A percentile compares a stretch with the other conserved stretches of the same genome.
Evolutionary conservation across 2,329 filamentous ascomycete species (phyloP).

Genomic region (Penicillium vulpinum): DNA sequence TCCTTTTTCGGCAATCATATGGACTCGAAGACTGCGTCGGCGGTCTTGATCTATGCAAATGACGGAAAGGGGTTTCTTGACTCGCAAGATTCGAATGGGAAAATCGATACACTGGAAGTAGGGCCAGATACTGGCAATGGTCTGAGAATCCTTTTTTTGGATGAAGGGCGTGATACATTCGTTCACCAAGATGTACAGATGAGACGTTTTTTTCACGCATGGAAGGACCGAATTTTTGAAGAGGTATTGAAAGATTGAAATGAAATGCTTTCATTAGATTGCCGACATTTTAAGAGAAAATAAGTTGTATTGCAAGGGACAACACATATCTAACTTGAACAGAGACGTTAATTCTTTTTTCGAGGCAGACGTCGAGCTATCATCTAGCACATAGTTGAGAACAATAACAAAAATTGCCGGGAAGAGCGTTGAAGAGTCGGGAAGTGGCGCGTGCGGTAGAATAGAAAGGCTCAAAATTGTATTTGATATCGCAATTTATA

Average conservation of each 20-base stretch:
- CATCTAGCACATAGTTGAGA: neutral
- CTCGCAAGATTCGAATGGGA: neutral
- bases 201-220: neutral
- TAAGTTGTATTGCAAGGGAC: neutral
- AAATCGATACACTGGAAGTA: neutral
- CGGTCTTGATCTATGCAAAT: neutral
- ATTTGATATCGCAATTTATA: conserved; percentile 12
- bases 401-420: neutral
- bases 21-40: neutral
- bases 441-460: neutral
- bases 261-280: neutral
- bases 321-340: neutral
- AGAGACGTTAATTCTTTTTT: neutral
- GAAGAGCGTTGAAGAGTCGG: neutral
- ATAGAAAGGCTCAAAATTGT: conserved; percentile 5
- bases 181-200: neutral
- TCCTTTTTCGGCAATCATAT: neutral
- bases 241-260: neutral
- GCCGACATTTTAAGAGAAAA: neutral
- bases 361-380: neutral
- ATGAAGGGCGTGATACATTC: neutral
- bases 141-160: neutral
- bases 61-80: neutral
- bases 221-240: neutral
- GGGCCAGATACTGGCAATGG: conserved; percentile 1